Conservation (phyloP, 2,329 filamentous ascomycete genomes). For the Stemphylium lycopersici region DNA sequence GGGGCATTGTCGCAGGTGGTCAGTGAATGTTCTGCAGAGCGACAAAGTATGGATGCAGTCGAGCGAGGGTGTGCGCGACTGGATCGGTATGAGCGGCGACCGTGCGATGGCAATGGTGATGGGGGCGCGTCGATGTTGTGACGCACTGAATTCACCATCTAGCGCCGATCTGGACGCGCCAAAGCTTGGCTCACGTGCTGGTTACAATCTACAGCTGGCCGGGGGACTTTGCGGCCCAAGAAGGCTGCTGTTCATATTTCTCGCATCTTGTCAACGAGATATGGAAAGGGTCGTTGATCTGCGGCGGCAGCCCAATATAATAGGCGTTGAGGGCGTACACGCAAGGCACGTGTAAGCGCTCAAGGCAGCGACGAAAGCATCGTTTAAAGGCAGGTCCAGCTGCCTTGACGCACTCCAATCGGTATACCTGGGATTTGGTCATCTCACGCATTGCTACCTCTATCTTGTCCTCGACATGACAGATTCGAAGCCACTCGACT, state of each 20-base stretch:
- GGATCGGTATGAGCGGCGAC: constrained; percentile 5
- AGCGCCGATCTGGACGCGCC: constrained; percentile 16
- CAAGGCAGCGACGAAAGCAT: constrained; percentile 1
- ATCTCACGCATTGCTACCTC: background rate
- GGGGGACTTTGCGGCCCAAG: background rate
- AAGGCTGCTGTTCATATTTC: background rate
- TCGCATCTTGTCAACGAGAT: no score
- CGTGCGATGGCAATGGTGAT: constrained; percentile 12
- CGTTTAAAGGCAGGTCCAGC: background rate
- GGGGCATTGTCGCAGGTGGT: constrained; percentile 39
- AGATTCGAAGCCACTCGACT: constrained; percentile 20
- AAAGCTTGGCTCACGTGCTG: constrained; percentile 17
- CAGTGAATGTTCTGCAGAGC: background rate
- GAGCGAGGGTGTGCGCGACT: constrained; percentile 10
- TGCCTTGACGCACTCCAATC: background rate
- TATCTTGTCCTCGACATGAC: constrained; percentile 5
- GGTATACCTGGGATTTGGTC: background rate
- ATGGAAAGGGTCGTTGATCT: no score
- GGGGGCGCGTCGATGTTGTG: constrained; percentile 21
- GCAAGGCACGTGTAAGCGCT: background rate
- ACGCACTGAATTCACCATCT: constrained; percentile 19
- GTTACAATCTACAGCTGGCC: background rate
- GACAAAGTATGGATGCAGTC: constrained; percentile 6
- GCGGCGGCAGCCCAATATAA: background rate
- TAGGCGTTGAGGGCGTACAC: background rate